A percentile compares a stretch with the other conserved stretches of the same genome.
These are phyloP conservation scores for Alternaria ethzedia DNA, from an alignment of 2,329 filamentous ascomycete genomes.

Conservation along the genomic window DNA sequence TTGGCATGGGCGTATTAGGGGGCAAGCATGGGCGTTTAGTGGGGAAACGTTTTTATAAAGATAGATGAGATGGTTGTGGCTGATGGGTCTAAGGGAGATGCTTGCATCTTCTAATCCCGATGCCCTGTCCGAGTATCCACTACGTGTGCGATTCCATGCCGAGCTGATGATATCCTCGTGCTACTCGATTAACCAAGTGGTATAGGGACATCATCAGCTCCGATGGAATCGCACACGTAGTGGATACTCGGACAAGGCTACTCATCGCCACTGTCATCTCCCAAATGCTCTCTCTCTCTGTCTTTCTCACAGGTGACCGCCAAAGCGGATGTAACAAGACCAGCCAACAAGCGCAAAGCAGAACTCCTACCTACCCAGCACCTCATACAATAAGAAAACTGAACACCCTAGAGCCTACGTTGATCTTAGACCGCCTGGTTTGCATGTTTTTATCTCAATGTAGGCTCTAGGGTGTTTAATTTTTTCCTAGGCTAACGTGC, in stretches of 20 bases:
- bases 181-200: too few species aligned
- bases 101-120: background rate
- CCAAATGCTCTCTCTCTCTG: background rate
- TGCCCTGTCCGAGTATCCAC: background rate
- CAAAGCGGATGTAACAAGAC: background rate
- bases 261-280: background rate
- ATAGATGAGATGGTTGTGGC: background rate
- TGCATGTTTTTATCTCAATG: too few species aligned
- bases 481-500: background rate
- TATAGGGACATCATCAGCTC: background rate
- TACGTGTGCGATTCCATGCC: background rate
- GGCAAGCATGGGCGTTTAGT: background rate
- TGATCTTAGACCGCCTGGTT: too few species aligned
- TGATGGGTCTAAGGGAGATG: background rate
- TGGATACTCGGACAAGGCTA: background rate
- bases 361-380: background rate
- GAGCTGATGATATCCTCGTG: too few species aligned
- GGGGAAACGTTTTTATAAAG: background rate
- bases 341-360: background rate
- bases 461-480: background rate
- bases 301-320: background rate
- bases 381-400: background rate
- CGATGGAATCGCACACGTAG: accelerated
- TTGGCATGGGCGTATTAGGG: background rate
- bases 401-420: too few species aligned